Base-by-base conservation (phyloP, 2,329 filamentous ascomycete species). In the Paradendryphiella salina region DNA sequence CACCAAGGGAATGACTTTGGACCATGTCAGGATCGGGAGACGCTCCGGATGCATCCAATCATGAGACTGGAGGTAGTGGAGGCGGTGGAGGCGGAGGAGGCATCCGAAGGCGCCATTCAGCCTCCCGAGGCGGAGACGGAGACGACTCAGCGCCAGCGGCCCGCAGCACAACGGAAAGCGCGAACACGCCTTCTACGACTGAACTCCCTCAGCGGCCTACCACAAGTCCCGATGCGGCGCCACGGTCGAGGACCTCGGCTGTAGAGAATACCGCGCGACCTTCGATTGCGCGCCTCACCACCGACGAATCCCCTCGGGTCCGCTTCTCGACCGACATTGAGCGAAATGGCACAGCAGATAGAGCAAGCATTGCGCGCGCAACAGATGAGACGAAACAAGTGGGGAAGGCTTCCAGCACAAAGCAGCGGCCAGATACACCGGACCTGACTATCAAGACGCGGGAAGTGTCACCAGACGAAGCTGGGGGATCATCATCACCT, bases 311-410 rank as follows among this genome's bases (percentile, higher is more conserved):
- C 6, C 65, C 61, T 18, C 65, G 69, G 38, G 71, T 74, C 7
- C 69, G 71, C 41, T 74, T 74, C 54, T 74, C 71, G 2, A 66
- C 69, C 37, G 70, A 74, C 35, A 33, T 71, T 37, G 66, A 72
- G 52, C 60, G 61, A 26, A 55, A 65, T 59, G 58, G 26, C 15
- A 46, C 53, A 2, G 52, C 41, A 26, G 59, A 62, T 17, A 48
- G 45, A 33, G 26, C 60, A n/a, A 56, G 59, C 33, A 45, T 50
- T 28, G 56, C 46, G n/a, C 51, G 61, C 20, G 56, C 56, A 17
- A 57, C 54, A 31, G 57, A 64, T 31, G 58, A 51, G 10, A 52
- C 39, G 28, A 44, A 42, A 21, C 47, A 56, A 5, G 45, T 28
- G n/a, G 59, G 56, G 14, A 63, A 47, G 40, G 40, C 14, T 13